Conservation (phyloP, 805 yeast genomes). For the Cyberlindnera euphorbiiphila region DNA sequence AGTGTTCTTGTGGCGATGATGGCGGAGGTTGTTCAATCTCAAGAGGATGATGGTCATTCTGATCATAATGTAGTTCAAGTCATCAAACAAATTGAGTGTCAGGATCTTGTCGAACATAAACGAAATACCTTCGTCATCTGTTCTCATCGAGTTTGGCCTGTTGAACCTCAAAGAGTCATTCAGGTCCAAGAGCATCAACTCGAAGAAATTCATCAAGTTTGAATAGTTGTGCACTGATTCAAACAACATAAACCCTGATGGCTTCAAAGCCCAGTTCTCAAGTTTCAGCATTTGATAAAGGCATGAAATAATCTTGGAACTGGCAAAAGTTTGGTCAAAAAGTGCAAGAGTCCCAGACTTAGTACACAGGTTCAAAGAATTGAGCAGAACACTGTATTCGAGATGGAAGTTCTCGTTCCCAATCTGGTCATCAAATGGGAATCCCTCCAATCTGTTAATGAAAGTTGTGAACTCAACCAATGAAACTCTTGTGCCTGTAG, state of each 20-base stretch:
- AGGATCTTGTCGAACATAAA: constrained; percentile 16
- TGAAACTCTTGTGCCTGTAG: constrained; percentile 7
- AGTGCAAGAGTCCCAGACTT: constrained; percentile 3
- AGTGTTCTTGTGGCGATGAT: constrained; percentile 4
- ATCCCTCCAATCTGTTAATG: constrained; percentile 9
- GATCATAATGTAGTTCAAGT: constrained; percentile 21
- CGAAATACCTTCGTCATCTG: constrained; percentile 8
- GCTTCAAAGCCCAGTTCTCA: constrained; percentile 10
- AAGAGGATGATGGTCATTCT: constrained; percentile 15
- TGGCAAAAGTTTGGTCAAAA: constrained; percentile 7
- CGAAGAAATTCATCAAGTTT: constrained; percentile 22
- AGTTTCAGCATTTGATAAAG: constrained; percentile 2
- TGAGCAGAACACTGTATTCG: constrained; percentile 8
- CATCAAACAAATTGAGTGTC: constrained; percentile 22
- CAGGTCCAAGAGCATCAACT: constrained; percentile 22
- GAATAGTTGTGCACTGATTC: constrained; percentile 18
- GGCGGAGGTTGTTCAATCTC: constrained; percentile 19
- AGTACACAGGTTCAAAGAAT: constrained; percentile 7
- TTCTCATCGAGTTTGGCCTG: constrained; percentile 10
- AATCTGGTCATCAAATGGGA: not conserved
- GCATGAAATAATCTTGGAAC: constrained; percentile 5
- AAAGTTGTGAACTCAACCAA: constrained; percentile 9
- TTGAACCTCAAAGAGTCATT: constrained; percentile 15
- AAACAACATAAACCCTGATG: not conserved
- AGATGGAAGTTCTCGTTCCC: constrained; percentile 3